A percentile compares a stretch with the other conserved stretches of the same genome.
Evolutionary conservation across 345 rosid species (phyloP).

Genomic region (Cardiospermum halicacabum): DNA sequence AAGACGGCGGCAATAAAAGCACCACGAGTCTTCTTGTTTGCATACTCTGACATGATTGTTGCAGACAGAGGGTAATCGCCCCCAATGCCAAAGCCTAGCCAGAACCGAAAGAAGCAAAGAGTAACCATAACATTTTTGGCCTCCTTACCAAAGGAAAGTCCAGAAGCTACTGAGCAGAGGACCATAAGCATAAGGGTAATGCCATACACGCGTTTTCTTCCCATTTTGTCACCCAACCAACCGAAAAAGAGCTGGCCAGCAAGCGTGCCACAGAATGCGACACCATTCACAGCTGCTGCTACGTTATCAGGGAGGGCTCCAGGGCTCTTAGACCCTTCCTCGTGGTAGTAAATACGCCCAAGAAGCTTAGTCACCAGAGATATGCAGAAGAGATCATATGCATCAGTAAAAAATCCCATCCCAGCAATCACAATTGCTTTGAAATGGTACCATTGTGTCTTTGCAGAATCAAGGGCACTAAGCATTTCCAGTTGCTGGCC

Average conservation of each 20-base stretch:
- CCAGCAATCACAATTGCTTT: slow-evolving; percentile 71
- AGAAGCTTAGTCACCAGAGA: slow-evolving; percentile 69
- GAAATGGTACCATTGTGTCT: slow-evolving; percentile 56
- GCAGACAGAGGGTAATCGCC: slow-evolving; percentile 88
- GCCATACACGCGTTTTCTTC: slow-evolving; percentile 61
- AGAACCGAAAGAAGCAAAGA: slow-evolving; percentile 80
- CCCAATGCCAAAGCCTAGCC: slow-evolving; percentile 87
- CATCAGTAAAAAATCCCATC: slow-evolving; percentile 84
- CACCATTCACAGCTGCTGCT: slow-evolving; percentile 63
- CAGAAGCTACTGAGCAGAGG: slow-evolving; percentile 49
- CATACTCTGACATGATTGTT: slow-evolving; percentile 84
- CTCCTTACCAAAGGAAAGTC: slow-evolving; percentile 48
- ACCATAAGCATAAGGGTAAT: slow-evolving; percentile 68
- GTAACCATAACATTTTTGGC: slow-evolving; percentile 49
- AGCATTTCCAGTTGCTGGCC: slow-evolving; percentile 40
- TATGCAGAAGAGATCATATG: slow-evolving; percentile 75
- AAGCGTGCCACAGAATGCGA: slow-evolving; percentile 69
- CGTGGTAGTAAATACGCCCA: slow-evolving; percentile 59
- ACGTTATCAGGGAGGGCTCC: slow-evolving; percentile 54
- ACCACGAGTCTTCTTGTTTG: slow-evolving; percentile 69
- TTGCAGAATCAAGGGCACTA: slow-evolving; percentile 54
- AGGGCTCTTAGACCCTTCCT: slow-evolving; percentile 45
- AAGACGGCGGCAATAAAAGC: slow-evolving; percentile 72
- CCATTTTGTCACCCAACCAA: slow-evolving; percentile 77
- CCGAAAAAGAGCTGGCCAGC: slow-evolving; percentile 81